Evolutionary conservation across 768 basidiomycete species (phyloP).

Genomic region (Exidia glandulosa): DNA sequence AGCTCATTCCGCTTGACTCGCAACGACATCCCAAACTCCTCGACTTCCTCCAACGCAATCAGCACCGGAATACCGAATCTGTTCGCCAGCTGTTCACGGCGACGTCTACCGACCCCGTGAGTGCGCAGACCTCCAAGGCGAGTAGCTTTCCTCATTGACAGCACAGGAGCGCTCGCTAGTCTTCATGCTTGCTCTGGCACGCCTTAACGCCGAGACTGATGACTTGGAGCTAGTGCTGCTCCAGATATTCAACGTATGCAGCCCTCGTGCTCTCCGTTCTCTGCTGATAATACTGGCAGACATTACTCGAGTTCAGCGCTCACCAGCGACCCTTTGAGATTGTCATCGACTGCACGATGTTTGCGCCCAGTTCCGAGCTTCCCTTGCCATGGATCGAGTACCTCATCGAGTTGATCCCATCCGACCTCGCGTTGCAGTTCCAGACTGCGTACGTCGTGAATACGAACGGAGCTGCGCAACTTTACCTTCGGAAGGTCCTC

Average conservation of each 20-base stretch:
- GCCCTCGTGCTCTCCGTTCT: slow-evolving; percentile 11
- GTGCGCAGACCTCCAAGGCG: slow-evolving; percentile 1
- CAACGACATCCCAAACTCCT: slow-evolving; percentile 51
- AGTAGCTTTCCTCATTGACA: background rate
- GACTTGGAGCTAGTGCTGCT: slow-evolving; percentile 72
- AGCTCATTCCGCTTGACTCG: slow-evolving; percentile 35
- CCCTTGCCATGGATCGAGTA: slow-evolving; percentile 76
- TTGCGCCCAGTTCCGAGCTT: slow-evolving; percentile 62
- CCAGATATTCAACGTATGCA: slow-evolving; percentile 59
- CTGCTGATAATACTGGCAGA: slow-evolving; percentile 28
- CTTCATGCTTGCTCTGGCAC: slow-evolving; percentile 56
- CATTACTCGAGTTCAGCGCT: background rate
- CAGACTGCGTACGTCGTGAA: slow-evolving; percentile 55
- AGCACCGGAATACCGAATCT: slow-evolving; percentile 45
- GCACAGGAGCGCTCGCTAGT: slow-evolving; percentile 8
- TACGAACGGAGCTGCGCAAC: slow-evolving; percentile 57
- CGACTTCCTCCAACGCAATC: slow-evolving; percentile 55
- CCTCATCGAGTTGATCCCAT: slow-evolving; percentile 62
- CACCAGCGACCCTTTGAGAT: slow-evolving; percentile 42
- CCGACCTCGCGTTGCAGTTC: slow-evolving; percentile 56
- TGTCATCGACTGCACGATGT: slow-evolving; percentile 73
- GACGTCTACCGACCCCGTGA: slow-evolving; percentile 35
- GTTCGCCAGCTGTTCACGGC: slow-evolving; percentile 59
- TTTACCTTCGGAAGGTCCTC: slow-evolving; percentile 66
- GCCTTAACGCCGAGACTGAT: slow-evolving; percentile 66